These are phyloP conservation scores for Eutrema yunnanense DNA, from an alignment of 345 rosid species.

Conservation along the genomic window DNA sequence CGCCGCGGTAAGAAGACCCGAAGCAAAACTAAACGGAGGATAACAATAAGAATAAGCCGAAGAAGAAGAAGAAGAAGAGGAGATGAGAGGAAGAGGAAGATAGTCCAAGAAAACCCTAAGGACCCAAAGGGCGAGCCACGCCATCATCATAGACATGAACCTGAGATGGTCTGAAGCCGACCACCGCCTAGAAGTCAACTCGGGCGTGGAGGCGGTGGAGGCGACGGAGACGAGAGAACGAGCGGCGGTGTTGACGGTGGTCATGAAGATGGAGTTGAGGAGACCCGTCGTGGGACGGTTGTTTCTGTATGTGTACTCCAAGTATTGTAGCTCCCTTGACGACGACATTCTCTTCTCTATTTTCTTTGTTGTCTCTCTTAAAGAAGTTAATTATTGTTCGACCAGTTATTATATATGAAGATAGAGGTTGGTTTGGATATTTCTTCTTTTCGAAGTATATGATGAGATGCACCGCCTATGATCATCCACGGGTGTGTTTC, in stretches of 20 bases:
- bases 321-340: constrained; percentile 32
- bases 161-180: constrained; percentile 55
- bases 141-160: constrained; percentile 63
- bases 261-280: constrained; percentile 53
- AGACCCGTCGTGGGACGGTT: constrained; percentile 39
- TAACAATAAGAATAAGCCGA: constrained; percentile 15
- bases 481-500: constrained; percentile 16
- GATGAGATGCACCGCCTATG: constrained; percentile 32
- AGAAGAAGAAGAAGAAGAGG: constrained; percentile 18
- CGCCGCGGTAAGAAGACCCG: constrained; percentile 29
- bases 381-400: background rate
- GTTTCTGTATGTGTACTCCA: constrained; percentile 33
- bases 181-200: constrained; percentile 41
- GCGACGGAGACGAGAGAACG: constrained; percentile 55
- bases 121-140: constrained; percentile 58
- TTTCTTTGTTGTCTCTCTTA: background rate
- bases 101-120: constrained; percentile 58
- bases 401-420: constrained; percentile 4
- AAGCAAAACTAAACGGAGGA: constrained; percentile 29
- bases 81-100: constrained; percentile 32
- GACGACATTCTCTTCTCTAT: constrained; percentile 8
- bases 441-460: constrained; percentile 24
- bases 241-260: constrained; percentile 57
- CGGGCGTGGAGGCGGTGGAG: constrained; percentile 36
- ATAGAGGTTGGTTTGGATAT: constrained; percentile 21